phyloP scores from a whole-genome alignment of 2,329 filamentous ascomycete species.

The Colletotrichum paranaense region DNA sequence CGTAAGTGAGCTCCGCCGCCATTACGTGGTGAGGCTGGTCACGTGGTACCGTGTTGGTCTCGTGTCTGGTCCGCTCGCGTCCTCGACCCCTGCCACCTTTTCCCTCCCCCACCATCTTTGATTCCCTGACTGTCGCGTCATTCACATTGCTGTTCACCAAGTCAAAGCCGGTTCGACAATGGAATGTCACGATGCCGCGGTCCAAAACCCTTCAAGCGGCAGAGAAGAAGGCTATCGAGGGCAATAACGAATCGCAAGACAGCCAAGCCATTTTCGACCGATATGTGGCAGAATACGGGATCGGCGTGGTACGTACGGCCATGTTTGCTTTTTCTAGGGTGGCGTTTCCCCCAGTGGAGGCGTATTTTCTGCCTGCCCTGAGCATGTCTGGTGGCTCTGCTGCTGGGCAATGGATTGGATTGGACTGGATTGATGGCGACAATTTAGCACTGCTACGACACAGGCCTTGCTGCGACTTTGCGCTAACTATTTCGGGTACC shows the following conservation, averaged over 20 bases:
- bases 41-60: background rate
- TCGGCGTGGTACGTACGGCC: constrained; percentile 50
- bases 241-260: constrained; percentile 54
- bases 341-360: constrained; percentile 22
- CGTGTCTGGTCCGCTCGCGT: background rate
- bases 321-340: constrained; percentile 31
- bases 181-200: constrained; percentile 42
- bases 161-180: background rate
- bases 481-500: constrained; percentile 29
- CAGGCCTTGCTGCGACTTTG: constrained; percentile 20
- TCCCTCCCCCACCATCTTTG: background rate
- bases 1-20: background rate
- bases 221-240: constrained; percentile 42
- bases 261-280: constrained; percentile 54
- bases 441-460: constrained; percentile 29
- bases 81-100: background rate
- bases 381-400: constrained; percentile 20
- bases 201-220: constrained; percentile 42
- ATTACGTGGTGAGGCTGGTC: background rate
- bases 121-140: background rate
- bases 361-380: constrained; percentile 12
- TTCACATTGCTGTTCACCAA: background rate
- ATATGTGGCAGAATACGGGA: constrained; percentile 51
- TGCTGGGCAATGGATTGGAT: constrained; percentile 15
- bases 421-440: constrained; percentile 10